Evolutionary conservation across 139 green algal species (phyloP).

Genomic region (Mychonastes homosphaera): DNA sequence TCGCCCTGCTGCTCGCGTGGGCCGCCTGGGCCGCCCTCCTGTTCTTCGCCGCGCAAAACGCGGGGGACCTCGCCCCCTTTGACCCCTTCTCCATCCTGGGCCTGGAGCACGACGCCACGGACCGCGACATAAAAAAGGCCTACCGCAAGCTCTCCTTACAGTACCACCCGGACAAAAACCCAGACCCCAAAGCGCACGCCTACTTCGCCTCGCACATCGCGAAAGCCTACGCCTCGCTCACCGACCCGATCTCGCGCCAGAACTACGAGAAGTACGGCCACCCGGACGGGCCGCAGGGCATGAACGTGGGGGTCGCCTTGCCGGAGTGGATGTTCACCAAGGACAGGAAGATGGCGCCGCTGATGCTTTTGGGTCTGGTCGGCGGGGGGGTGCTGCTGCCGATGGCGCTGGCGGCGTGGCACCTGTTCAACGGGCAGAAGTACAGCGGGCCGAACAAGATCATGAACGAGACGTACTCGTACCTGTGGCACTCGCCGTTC

Average conservation of each 20-base stretch:
- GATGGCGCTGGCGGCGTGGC: constrained; percentile 51
- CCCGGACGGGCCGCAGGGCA: constrained; percentile 67
- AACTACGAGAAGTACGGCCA: constrained; percentile 89
- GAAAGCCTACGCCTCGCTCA: constrained; percentile 65
- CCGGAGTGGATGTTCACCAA: constrained; percentile 76
- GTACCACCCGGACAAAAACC: constrained; percentile 92
- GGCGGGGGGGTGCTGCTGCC: constrained; percentile 68
- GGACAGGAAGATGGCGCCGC: constrained; percentile 61
- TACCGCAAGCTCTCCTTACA: constrained; percentile 64
- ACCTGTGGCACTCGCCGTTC: constrained; percentile 56
- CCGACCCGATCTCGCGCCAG: constrained; percentile 57
- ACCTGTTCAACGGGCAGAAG: constrained; percentile 62
- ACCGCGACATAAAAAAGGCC: constrained; percentile 66
- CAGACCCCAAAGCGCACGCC: constrained; percentile 59
- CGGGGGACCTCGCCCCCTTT: constrained; percentile 52
- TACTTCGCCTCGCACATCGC: constrained; percentile 79
- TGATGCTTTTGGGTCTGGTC: constrained; percentile 70
- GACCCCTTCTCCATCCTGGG: constrained; percentile 85
- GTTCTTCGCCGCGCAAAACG: constrained; percentile 35
- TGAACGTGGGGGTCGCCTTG: constrained; percentile 69
- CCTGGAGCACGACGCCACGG: constrained; percentile 38
- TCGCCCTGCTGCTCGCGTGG: constrained; percentile 50
- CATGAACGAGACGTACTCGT: constrained; percentile 59
- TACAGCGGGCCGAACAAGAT: constrained; percentile 55
- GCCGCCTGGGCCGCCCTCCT: constrained; percentile 36